Base-by-base conservation (phyloP, 768 basidiomycete genomes). In the Rhodotorula babjevae region DNA sequence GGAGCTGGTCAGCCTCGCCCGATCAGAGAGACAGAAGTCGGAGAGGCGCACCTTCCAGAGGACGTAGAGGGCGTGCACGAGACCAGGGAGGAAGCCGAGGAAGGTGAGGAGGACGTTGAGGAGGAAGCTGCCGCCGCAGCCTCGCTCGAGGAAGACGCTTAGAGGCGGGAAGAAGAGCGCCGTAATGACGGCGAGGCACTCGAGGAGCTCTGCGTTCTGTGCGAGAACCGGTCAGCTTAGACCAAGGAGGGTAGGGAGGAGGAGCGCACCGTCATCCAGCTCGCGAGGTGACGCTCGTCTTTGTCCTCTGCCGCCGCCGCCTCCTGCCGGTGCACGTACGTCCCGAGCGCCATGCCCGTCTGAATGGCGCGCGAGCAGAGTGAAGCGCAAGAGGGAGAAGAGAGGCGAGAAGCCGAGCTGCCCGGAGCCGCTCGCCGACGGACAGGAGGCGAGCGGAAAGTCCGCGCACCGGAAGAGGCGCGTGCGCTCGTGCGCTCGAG, bases 231-330 rank as follows among this genome's bases (percentile, higher is more conserved):
- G 21, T 50, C 44, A 27, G 49, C 61, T 49, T 23, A 25, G 46
- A 25, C 2, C 7, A 29, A 29, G 7, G n/a, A 18, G 21, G 12
- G 8, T 25, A n/a, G 25, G 10, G 21, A 23, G 49, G 21, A 10
- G 10, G n/a, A 18, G 16, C 53, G n/a, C 53, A 29, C 63, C 27
- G 63, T 40, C 63, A 64, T 64, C 49, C 33, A 64, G 52, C 25
- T 40, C 40, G 52, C 53, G 29, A 49, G 8, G 21, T 63, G 49
- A 9, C 9, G 5, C 2, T 64, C 36, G 3, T 2, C n/a, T 6
- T n/a, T 10, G 11, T 8, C 5, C 18, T 25, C 11, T 19, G 27
- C 63, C 1, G 10, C 7, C 50, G 36, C 36, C 2, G 52, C 63
- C 21, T 19, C 52, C 27, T 42, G 9, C 16, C 63, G 50, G 40